Percentiles rank a stretch among this genome's conserved stretches.
These are phyloP conservation scores for Mycena alexandri DNA, from an alignment of 768 basidiomycete genomes.

Conservation along the genomic window DNA sequence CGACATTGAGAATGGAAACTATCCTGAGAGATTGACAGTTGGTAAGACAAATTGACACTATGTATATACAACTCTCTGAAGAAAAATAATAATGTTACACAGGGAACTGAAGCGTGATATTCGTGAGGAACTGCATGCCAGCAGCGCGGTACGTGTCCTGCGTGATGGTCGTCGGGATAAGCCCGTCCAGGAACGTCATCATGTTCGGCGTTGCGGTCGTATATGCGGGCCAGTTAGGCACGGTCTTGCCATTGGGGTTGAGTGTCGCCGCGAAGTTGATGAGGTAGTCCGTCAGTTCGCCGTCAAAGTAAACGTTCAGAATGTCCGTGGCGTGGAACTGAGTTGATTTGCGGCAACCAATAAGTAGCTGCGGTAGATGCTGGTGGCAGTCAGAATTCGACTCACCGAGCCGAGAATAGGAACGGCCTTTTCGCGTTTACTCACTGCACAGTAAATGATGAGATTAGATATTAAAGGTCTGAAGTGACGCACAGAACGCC, in stretches of 20 bases:
- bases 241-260: slow-evolving; percentile 55
- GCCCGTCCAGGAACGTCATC: slow-evolving; percentile 47
- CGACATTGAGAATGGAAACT: too few species aligned
- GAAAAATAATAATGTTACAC: slow-evolving; percentile 29
- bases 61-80: too few species aligned
- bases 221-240: slow-evolving; percentile 62
- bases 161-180: slow-evolving; percentile 40
- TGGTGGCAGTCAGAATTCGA: background rate
- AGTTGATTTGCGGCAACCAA: background rate
- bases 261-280: slow-evolving; percentile 51
- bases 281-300: slow-evolving; percentile 51
- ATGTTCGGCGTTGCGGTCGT: slow-evolving; percentile 48
- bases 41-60: too few species aligned
- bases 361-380: too few species aligned
- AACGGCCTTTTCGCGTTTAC: slow-evolving; percentile 46
- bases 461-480: background rate
- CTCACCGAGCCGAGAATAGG: slow-evolving; percentile 52
- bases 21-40: too few species aligned
- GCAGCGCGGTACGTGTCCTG: slow-evolving; percentile 43
- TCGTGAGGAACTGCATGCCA: slow-evolving; percentile 43
- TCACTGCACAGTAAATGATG: slow-evolving; percentile 41
- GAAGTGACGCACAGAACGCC: slow-evolving; percentile 47
- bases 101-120: slow-evolving; percentile 48
- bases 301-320: slow-evolving; percentile 42
- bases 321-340: slow-evolving; percentile 53